Base-by-base conservation (phyloP, 2,329 filamentous ascomycete genomes). In the Aaosphaeria pasadenensis region DNA sequence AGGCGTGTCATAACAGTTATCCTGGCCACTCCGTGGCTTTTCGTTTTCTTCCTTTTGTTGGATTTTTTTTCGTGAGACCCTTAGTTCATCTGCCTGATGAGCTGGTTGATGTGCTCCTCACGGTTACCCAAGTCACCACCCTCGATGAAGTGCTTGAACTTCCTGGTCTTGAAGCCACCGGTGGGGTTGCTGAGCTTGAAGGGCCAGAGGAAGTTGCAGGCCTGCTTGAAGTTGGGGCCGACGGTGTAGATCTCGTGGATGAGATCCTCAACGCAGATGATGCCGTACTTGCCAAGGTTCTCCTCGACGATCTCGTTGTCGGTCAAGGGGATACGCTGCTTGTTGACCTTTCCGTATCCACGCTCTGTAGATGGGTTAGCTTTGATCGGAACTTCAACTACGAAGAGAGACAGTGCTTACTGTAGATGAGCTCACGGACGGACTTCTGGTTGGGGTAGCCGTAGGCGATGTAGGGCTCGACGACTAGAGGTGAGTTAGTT, bases 181-280 rank as follows among this genome's bases (percentile, higher is more conserved):
- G 80, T 97, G 73, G 94, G 94, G 86, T 95, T 96, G 85, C 85
- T 91, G 64, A 99, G 88, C 88, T 99, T 97, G 87, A 99, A 99
- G 73, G 94, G 94, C 94, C 94, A 99, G 64, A 97, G 81, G 86
- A 97, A 97, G 88, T 97, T 99, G 81, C 87, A 85, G 70, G 89
- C 91, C 82, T 96, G 91, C 87, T 96, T 97, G 88, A 78, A 77
- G 87, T 97, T 97, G 82, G 92, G 92, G 74, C 52, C 54, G 31
- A 57, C 54, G 30, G 57, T 62, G 51, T 49, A 62, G 39, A 62
- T 96, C 84, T 99, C 94, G 84, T 99, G 94, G 77, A 99, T 91
- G 64, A 99, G 81, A 80, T 99, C 94, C 82, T 99, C 94, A 76
- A 97, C 90, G 75, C 94, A 99, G 82, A 99, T 90, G 71, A 99